phyloP scores from a whole-genome alignment of 139 green algal species.

The Edaphochlamys debaryana region DNA sequence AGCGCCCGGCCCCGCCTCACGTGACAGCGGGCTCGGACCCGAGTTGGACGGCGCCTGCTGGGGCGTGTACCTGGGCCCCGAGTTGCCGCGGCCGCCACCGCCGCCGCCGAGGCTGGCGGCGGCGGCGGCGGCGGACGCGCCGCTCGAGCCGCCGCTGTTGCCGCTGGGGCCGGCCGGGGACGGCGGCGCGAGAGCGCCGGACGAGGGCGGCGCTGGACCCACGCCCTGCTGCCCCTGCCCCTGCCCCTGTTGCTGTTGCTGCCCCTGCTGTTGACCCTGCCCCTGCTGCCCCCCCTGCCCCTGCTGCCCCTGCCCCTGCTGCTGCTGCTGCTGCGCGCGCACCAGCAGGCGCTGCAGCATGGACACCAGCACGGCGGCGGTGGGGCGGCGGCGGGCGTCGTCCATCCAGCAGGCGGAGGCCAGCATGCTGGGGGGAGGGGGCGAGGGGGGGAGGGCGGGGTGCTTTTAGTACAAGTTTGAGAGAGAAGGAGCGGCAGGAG shows the following conservation, averaged over 20 bases:
- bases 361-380: conserved; percentile 8
- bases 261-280: no score
- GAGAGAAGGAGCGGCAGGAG: background rate
- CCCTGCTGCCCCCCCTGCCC: no score
- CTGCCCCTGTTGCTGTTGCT: no score
- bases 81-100: background rate
- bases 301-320: background rate
- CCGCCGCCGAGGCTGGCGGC: background rate
- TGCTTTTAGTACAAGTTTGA: no score
- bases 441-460: background rate
- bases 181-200: no score
- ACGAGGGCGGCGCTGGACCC: no score
- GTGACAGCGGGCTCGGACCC: conserved; percentile 17
- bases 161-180: no score
- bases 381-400: conserved; percentile 28
- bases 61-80: no score
- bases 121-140: no score
- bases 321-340: background rate
- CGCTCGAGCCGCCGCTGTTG: no score
- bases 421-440: background rate
- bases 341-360: conserved; percentile 31
- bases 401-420: conserved; percentile 35
- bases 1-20: conserved; percentile 16
- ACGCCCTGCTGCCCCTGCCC: no score
- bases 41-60: background rate